A percentile compares a stretch with the other conserved stretches of the same genome.
Evolutionary conservation across 2,329 filamentous ascomycete species (phyloP).

Genomic region (Xylariales sp.): DNA sequence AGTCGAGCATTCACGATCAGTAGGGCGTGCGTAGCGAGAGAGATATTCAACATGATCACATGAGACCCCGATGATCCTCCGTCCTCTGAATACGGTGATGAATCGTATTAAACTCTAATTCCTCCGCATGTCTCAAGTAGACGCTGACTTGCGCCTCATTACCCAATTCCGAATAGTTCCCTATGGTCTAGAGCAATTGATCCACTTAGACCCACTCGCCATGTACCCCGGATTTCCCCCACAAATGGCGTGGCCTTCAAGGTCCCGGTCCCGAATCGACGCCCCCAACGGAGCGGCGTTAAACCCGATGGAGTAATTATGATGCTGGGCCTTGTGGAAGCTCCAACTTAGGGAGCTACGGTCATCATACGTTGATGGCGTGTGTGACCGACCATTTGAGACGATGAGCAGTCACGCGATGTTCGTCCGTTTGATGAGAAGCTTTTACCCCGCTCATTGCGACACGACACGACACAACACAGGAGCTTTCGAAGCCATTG

Average conservation of each 20-base stretch:
- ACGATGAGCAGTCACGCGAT: slow-evolving; percentile 5
- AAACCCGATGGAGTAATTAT: slow-evolving; percentile 15
- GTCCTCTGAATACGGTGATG: too few species aligned
- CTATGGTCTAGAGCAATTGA: background rate
- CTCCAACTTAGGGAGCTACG: background rate
- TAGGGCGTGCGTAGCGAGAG: too few species aligned
- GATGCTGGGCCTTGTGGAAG: slow-evolving; percentile 10
- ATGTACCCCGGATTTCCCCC: slow-evolving; percentile 8
- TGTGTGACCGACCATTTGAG: background rate
- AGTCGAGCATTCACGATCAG: too few species aligned
- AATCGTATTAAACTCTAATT: too few species aligned
- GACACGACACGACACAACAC: slow-evolving; percentile 1
- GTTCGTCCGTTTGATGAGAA: slow-evolving; percentile 5
- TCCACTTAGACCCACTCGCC: too few species aligned
- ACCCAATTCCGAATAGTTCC: too few species aligned
- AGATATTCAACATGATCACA: too few species aligned
- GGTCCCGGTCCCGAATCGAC: background rate
- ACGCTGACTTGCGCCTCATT: too few species aligned
- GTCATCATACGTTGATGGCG: background rate
- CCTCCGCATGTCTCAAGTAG: too few species aligned
- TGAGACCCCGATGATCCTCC: too few species aligned
- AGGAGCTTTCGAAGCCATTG: too few species aligned
- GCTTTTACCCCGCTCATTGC: slow-evolving; percentile 6
- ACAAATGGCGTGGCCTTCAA: background rate
- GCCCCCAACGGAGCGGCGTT: slow-evolving; percentile 2